Base-by-base conservation (phyloP, 306 rosid species). In the Inga oerstediana region DNA sequence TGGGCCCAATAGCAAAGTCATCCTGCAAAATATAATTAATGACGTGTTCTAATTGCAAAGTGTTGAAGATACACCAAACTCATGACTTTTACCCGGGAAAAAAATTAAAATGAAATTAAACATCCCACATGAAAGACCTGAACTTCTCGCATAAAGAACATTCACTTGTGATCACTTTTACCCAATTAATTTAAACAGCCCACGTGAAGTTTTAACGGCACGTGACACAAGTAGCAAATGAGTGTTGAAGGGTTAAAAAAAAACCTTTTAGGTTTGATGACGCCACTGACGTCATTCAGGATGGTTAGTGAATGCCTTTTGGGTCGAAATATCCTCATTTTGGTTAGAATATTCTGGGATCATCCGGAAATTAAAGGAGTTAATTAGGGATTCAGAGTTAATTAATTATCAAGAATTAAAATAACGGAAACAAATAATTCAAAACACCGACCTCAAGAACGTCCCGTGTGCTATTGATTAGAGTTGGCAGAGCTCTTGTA, bases 1-100 rank as follows among this genome's bases (percentile, higher is more conserved):
- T 71, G 97, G 97, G 32, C 97, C 98, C 78, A 95, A 82, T 10
- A 95, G 88, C 89, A 95, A 85, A 64, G 95, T 94, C 97, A 94
- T 91, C 97, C 97, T 93, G 71, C 30, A 5, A 76, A 87, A 49
- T 27, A 68, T 39, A 43, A 80, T 66, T 39, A 43, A 80, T 66
- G 19, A 49, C 52, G 32, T 9, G 43, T 69, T 20, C 48, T 12
- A 27, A 70, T 43, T 52, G 44, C 56, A 58, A 19, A 61, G 15
- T 30, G 68, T 59, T 22, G 66, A 52, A 52, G 11, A 62, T 62
- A 12, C 37, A 62, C 16, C 39, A 64, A 85, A 80, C 86, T 34
- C 56, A 43, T 20, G 19, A 41, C 51, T 71, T 43, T 22, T 22
- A n/a, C 75, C 34, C 34, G 4, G 13, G n/a, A 69, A 43, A 7